A percentile compares a stretch with the other conserved stretches of the same genome.
These are phyloP conservation scores for Fusarium nodosum DNA, from an alignment of 2,329 filamentous ascomycete species.

Conservation along the genomic window DNA sequence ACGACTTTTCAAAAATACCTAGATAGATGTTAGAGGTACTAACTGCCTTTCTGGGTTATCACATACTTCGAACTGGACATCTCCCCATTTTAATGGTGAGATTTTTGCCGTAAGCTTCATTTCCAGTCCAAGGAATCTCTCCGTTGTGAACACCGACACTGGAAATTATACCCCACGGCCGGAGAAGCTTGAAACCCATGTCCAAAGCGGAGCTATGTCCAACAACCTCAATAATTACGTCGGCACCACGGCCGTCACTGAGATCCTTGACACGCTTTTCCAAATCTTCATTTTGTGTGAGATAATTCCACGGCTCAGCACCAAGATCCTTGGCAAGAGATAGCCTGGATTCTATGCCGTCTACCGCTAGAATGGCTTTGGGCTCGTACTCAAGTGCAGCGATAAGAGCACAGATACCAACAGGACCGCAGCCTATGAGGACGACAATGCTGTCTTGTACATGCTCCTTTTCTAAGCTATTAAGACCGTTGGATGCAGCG, in stretches of 20 bases:
- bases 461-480: background rate
- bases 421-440: constrained; percentile 36
- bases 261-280: constrained; percentile 76
- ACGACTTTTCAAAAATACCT: constrained; percentile 29
- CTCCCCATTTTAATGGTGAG: constrained; percentile 77
- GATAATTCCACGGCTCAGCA: constrained; percentile 74
- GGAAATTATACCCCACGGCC: constrained; percentile 77
- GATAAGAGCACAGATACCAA: constrained; percentile 34
- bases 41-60: too few relatives aligned
- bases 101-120: constrained; percentile 74
- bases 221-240: constrained; percentile 82
- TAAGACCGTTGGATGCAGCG: constrained; percentile 69
- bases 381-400: constrained; percentile 29
- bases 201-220: constrained; percentile 74
- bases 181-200: constrained; percentile 73
- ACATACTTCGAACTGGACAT: constrained; percentile 72
- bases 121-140: constrained; percentile 73
- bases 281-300: constrained; percentile 73
- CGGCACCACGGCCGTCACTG: constrained; percentile 83
- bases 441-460: constrained; percentile 11
- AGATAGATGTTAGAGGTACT: constrained; percentile 52
- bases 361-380: constrained; percentile 20
- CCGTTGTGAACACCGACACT: constrained; percentile 80
- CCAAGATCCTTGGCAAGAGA: constrained; percentile 15
- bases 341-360: constrained; percentile 29